Conservation (phyloP, 2,329 filamentous ascomycete genomes). For the Teratosphaeria gauchensis region DNA sequence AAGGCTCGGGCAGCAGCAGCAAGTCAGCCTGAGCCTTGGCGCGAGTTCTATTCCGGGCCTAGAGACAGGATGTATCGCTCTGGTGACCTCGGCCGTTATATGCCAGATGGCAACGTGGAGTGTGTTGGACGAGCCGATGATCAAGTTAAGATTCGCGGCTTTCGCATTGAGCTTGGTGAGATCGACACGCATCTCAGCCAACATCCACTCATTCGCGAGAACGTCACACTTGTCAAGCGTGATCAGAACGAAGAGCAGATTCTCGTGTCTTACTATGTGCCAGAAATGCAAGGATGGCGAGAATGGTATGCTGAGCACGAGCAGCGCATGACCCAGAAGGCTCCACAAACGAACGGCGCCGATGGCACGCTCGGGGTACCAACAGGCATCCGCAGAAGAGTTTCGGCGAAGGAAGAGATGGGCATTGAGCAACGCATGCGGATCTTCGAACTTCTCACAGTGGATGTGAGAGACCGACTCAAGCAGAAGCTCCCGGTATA, state of each 20-base stretch:
- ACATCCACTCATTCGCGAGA: conserved; percentile 69
- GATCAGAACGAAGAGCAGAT: conserved; percentile 78
- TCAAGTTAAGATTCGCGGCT: conserved; percentile 93
- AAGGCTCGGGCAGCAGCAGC: conserved; percentile 40
- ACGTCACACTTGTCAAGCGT: conserved; percentile 73
- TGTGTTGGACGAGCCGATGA: conserved; percentile 73
- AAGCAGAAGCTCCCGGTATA: conserved; percentile 63
- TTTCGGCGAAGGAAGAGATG: conserved; percentile 22
- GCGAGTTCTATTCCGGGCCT: conserved; percentile 66
- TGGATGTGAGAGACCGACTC: conserved; percentile 57
- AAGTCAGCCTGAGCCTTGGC: conserved; percentile 59
- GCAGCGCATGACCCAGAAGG: conserved; percentile 7
- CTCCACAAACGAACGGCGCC: conserved; percentile 7
- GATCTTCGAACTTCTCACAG: conserved; percentile 51
- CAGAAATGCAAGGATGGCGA: conserved; percentile 65
- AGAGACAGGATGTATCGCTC: conserved; percentile 79
- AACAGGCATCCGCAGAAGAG: conserved; percentile 10
- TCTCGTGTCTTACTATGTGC: conserved; percentile 83
- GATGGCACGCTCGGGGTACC: conserved; percentile 4
- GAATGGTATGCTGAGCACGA: conserved; percentile 47
- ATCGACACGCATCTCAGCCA: conserved; percentile 77
- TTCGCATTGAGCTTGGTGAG: conserved; percentile 88
- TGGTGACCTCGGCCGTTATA: conserved; percentile 74
- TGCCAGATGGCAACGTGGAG: conserved; percentile 60
- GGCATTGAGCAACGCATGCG: conserved; percentile 35